Conservation (phyloP, 495 filamentous ascomycete genomes). For the Xylaria cubensis region DNA sequence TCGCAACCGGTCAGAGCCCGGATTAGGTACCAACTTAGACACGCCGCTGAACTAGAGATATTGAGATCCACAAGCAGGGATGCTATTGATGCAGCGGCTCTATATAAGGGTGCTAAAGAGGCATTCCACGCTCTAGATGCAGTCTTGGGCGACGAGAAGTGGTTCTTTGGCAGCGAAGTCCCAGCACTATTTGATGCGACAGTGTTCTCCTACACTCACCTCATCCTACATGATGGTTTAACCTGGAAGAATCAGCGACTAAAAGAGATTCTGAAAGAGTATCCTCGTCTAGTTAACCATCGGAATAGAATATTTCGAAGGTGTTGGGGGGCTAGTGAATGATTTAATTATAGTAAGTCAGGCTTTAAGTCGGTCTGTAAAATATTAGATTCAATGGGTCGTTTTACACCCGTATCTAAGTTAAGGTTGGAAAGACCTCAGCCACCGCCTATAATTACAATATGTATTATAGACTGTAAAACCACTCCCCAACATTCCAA, state of each 20-base stretch:
- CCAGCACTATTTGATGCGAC: conserved; percentile 85
- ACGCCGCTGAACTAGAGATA: conserved; percentile 75
- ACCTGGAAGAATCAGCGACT: conserved; percentile 58
- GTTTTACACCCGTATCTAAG: neutral
- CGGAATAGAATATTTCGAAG: conserved; percentile 40
- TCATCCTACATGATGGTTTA: conserved; percentile 69
- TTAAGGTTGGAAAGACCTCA: neutral
- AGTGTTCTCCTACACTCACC: conserved; percentile 89
- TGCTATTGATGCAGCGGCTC: conserved; percentile 64
- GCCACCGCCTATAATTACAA: neutral
- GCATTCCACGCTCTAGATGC: conserved; percentile 78
- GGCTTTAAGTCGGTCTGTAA: neutral
- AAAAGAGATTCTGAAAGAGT: conserved; percentile 36
- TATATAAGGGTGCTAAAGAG: conserved; percentile 71
- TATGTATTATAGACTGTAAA: conserved; percentile 8
- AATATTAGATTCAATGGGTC: neutral
- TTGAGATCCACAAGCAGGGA: conserved; percentile 58
- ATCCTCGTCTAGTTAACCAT: conserved; percentile 43
- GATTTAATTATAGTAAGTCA: neutral
- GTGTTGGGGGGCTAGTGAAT: conserved; percentile 35
- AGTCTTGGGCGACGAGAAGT: conserved; percentile 65
- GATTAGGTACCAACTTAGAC: conserved; percentile 68
- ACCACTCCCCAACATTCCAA: neutral
- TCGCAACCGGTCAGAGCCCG: conserved; percentile 66
- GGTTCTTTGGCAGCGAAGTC: conserved; percentile 48